Evolutionary conservation across 2,329 filamentous ascomycete species (phyloP).

Genomic region (Calonectria montana): DNA sequence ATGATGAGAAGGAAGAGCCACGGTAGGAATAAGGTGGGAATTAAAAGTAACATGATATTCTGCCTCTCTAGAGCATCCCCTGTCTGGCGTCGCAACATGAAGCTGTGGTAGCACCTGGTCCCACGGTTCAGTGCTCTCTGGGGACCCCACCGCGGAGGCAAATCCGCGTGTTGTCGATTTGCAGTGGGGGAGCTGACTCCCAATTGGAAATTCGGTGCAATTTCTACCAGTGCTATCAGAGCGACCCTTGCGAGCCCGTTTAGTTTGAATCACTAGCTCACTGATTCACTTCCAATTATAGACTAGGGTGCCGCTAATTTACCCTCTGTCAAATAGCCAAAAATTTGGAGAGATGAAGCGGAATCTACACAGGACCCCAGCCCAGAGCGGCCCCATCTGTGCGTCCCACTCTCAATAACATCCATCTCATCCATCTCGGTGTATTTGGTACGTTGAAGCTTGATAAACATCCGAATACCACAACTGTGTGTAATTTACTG

Average conservation of each 20-base stretch:
- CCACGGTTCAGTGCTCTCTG: background rate
- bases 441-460: background rate
- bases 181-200: background rate
- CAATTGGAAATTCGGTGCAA: background rate
- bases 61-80: background rate
- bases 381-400: background rate
- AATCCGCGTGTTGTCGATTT: conserved; percentile 8
- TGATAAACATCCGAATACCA: background rate
- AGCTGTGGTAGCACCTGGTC: background rate
- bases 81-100: background rate
- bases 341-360: background rate
- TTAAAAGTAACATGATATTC: conserved; percentile 7
- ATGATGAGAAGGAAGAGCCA: background rate
- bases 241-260: background rate
- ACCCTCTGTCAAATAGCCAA: background rate
- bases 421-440: background rate
- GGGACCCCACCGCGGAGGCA: conserved; percentile 9
- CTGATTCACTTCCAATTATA: background rate
- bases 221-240: background rate
- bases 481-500: background rate
- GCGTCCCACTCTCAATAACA: background rate
- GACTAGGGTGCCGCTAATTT: background rate
- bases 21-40: background rate
- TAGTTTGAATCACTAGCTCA: background rate
- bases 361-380: background rate